Base-by-base conservation (phyloP, 371 early-diverging fungal genomes). In the Dichotomocladium elegans region DNA sequence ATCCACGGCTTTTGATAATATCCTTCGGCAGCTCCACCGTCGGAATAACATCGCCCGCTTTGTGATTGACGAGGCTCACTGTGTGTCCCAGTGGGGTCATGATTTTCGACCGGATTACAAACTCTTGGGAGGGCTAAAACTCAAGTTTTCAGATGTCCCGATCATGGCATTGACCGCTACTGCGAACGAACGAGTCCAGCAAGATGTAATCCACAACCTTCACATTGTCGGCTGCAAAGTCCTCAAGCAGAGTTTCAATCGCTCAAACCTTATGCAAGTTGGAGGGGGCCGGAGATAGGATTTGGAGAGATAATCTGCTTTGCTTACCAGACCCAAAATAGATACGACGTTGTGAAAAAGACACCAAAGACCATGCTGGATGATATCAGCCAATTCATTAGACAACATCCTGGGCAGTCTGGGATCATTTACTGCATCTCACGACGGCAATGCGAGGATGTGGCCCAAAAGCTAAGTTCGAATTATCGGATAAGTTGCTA, bases 11-110 rank as follows among this genome's bases (percentile, higher is more conserved):
- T 85, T 97, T 24, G 74, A 82, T 50, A 60, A 60, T 3, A 64
- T 74, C 0, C 37, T 98, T 29, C 61, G 73, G n/a, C 51, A 43
- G 2, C 70, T 96, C 12, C 64, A 94, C 59, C 21, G 48, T 0
- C 76, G 84, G 9, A 65, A 75, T 4, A 63, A 68, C 19, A 63
- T 96, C 22, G 93, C 92, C 0, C 82, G 90, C 41, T 97, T 99
- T 81, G 99, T 99, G 8, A 86, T 99, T 56, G 99, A 99, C 62
- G 99, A 99, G 70, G 99, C 98, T 0, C 99, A 99, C 65, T 99
- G 99, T 72, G 84, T 99, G 6, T 88, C 86, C 29, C 91, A 91
- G 50, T 98, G 99, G 98, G 99, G 99, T 10, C 94, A 96, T 68
- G 99, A 99, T 61, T 99, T 91, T 85, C 82, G 89, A 43, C 87